phyloP scores from a whole-genome alignment of 495 filamentous ascomycete genomes.

The Apiosordaria backusii region DNA sequence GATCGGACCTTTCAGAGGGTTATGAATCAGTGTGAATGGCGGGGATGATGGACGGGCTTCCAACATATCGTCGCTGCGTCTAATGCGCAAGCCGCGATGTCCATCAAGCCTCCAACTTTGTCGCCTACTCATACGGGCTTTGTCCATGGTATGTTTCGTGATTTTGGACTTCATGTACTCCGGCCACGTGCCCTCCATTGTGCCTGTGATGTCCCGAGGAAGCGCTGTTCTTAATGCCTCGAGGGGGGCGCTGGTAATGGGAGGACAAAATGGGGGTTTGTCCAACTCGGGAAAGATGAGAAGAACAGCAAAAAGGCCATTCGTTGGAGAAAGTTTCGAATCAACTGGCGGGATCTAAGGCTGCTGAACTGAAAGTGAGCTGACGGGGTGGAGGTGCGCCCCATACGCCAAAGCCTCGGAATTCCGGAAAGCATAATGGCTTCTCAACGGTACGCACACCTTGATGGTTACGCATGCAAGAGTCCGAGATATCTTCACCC shows the following conservation, averaged over 20 bases:
- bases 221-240: background rate
- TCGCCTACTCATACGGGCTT: background rate
- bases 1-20: background rate
- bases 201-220: no score
- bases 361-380: no score
- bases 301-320: background rate
- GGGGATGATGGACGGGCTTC: background rate
- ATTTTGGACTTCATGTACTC: background rate
- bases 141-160: background rate
- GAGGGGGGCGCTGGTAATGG: background rate
- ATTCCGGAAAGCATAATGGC: background rate
- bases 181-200: background rate
- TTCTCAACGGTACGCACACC: background rate
- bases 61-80: background rate
- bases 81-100: background rate
- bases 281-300: background rate
- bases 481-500: background rate
- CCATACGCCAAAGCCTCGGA: background rate
- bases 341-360: no score
- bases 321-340: no score
- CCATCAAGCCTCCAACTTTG: background rate
- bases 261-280: background rate
- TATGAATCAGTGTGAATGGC: background rate
- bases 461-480: background rate
- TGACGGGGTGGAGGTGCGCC: no score